Evolutionary conservation across 2,329 filamentous ascomycete species (phyloP), one percentile per base, ranked within the genome.

Genomic region (Sporothrix brasiliensis): DNA sequence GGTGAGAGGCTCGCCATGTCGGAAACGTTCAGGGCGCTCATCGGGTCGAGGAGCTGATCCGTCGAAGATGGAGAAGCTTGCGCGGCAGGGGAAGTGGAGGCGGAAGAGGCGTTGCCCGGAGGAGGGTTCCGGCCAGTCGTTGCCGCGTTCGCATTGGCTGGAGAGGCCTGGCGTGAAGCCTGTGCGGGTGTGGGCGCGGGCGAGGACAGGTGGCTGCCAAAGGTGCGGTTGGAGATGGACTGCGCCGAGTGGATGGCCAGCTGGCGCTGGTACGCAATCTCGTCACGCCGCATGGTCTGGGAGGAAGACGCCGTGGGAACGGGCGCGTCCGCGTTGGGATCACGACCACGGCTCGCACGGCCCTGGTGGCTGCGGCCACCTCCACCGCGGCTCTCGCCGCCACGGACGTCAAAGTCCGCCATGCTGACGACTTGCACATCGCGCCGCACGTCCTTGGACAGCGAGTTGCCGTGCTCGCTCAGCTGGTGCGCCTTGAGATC

Each of bases 401-500:
- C 84, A 50, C 93, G 86, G 73, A 91, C 89, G 74, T 97, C 91
- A 77, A 99, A 98, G 24, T 87, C 87, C 0, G 93, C 92, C 74
- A 99, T 89, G 77, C 98, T 92, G 6, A 99, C 94, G 30, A 91
- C 82, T 67, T 94, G 87, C 4, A 93, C 92, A 78, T 97, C 94
- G 76, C 93, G 86, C 70, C 93, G 85, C 1, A 91, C 89, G 74
- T 94, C 91, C 76, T 97, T 97, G 10, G 93, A 92, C 30, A 96
- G 79, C 0, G 90, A 88, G 75, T 89, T 88, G 0, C 90, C 92
- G 77, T 99, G 95, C 69, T 90, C 87, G 75, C 91, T 90, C 11
- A 99, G 81, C 78, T 97, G 92, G 80, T 99, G 95, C 3, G 91
- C 95, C 79, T 98, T 97, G 61, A 99, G 82, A 76, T 99, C 95